These are phyloP conservation scores for Solanum hybrid DNA, from an alignment of 305 asterid species.

Conservation along the genomic window DNA sequence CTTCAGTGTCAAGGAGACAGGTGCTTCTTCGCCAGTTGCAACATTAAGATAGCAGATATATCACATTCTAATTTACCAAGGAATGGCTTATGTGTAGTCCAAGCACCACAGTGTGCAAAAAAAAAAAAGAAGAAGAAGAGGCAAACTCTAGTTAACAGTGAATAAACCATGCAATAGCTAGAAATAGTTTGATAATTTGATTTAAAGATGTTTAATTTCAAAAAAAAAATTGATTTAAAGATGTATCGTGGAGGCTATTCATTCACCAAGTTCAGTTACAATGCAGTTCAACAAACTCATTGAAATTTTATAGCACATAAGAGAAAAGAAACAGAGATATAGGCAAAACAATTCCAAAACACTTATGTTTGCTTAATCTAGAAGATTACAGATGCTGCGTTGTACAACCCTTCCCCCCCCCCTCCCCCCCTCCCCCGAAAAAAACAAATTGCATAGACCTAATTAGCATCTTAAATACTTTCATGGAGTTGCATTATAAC, in stretches of 20 bases:
- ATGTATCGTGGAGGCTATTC: background rate
- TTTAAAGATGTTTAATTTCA: background rate
- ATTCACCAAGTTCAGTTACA: background rate
- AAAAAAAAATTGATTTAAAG: background rate
- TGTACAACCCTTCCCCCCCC: background rate
- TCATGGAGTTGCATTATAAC: background rate
- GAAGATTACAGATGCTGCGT: background rate
- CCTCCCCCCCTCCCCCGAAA: background rate
- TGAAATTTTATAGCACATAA: background rate
- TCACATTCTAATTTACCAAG: background rate
- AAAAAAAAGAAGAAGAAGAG: background rate
- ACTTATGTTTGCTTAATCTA: background rate
- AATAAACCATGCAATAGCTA: background rate
- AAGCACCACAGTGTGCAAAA: background rate
- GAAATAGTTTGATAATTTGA: background rate
- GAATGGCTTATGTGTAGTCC: background rate
- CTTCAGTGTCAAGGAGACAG: background rate
- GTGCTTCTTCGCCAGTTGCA: background rate
- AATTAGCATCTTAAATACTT: background rate
- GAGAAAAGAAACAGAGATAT: background rate
- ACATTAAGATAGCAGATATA: slow-evolving; percentile 1
- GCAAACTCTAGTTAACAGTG: background rate
- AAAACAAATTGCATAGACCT: background rate
- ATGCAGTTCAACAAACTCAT: background rate
- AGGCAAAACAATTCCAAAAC: background rate